Conservation (phyloP, 164 flowering plant species). For the Litsea cubeba region DNA sequence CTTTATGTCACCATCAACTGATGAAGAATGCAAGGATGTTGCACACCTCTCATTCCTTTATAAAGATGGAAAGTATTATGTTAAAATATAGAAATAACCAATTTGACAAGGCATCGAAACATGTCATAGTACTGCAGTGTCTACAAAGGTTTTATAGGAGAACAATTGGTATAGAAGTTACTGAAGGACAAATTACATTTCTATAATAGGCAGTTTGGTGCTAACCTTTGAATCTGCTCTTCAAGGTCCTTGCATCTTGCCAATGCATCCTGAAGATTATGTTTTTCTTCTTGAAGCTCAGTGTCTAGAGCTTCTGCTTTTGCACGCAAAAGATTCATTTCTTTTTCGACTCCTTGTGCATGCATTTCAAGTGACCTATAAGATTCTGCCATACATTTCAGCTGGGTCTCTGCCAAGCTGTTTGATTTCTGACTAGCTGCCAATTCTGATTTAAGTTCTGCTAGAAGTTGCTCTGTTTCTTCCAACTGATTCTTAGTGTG, state of each 20-base stretch:
- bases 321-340: conserved; percentile 48
- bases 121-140: background rate
- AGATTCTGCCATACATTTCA: conserved; percentile 97
- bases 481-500: conserved; percentile 48
- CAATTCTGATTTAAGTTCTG: conserved; percentile 68
- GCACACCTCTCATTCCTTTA: conserved; percentile 48
- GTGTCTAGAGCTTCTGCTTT: conserved; percentile 50
- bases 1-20: conserved; percentile 45
- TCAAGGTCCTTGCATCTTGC: conserved; percentile 28
- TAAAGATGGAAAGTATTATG: conserved; percentile 1
- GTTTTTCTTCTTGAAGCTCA: conserved; percentile 77
- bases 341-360: conserved; percentile 57
- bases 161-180: background rate
- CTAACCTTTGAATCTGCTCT: conserved; percentile 76
- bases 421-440: conserved; percentile 67
- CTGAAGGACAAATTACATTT: background rate
- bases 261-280: conserved; percentile 47
- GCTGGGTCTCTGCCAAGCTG: conserved; percentile 88
- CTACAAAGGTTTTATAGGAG: background rate
- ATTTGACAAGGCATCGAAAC: background rate
- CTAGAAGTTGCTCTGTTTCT: conserved; percentile 64
- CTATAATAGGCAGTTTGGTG: background rate
- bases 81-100: background rate
- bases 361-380: conserved; percentile 81
- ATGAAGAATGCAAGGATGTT: conserved; percentile 23